Base-by-base conservation (phyloP, 495 filamentous ascomycete species). In the Penicillium daleae region DNA sequence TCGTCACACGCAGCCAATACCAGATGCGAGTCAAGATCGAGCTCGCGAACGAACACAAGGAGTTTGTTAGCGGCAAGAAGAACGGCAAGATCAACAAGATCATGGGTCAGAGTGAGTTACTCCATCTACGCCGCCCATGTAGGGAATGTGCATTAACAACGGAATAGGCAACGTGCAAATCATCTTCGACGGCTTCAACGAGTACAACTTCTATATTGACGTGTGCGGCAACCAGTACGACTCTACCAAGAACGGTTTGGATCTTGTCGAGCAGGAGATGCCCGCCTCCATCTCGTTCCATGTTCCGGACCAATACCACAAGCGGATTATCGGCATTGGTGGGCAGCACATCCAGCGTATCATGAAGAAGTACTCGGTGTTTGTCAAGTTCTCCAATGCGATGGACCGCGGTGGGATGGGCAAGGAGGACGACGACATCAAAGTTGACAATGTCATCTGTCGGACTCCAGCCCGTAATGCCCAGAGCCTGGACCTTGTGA, bases 41-140 rank as follows among this genome's bases (percentile, higher is more conserved):
- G 79, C 88, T 99, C 29, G 96, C 95, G 60, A 98, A 98, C 71
- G 95, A 99, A 79, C 95, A 99, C 77, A 99, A 99, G 77, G 95
- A 99, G 72, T 99, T 99, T 71, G 95, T 99, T 48, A 96, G 92
- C 63, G 95, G 95, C 50, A 99, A 99, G 80, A 99, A 98, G 83
- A 98, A 98, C 68, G 95, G 95, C 78, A 99, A 99, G 82, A 98
- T 99, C 75, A 99, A 99, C 83, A 99, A 99, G 85, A 99, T 99
- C 72, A 98, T 99, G 96, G 93, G 93, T 15, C 93, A 97, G 74
- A 95, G 92, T 88, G 82, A 64, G 84, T 72, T 39, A 17, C 22
- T 21, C 19, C n/a, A 7, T 13, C 32, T 4, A 2, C n/a, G 33
- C 1, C 3, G 21, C 7, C 17, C 1, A 15, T 61, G 5, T 48